Percentiles rank a stretch among this genome's conserved stretches.
These are phyloP conservation scores for Pythium plurisporium DNA, from an alignment of 352 stramenopile species.

Conservation along the genomic window DNA sequence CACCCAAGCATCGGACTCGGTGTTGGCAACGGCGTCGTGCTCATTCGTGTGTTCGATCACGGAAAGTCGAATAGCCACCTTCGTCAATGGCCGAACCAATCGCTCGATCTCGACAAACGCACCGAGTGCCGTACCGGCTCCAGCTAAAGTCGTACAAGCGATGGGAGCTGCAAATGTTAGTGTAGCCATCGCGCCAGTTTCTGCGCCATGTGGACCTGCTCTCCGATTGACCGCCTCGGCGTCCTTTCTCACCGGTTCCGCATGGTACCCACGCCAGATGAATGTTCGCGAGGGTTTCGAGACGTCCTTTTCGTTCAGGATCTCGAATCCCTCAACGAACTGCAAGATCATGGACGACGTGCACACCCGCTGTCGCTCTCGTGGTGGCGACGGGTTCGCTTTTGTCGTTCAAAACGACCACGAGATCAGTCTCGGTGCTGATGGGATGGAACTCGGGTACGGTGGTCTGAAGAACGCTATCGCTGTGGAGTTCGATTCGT, in stretches of 20 bases:
- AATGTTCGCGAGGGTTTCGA: constrained; percentile 90
- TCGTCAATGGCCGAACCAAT: constrained; percentile 31
- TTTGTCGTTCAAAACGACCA: constrained; percentile 85
- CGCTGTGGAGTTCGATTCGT: constrained; percentile 92
- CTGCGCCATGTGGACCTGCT: constrained; percentile 49
- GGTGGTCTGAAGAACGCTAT: constrained; percentile 81
- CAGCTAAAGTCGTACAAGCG: constrained; percentile 37
- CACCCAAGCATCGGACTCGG: not conserved
- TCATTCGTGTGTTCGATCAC: constrained; percentile 40
- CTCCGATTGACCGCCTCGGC: constrained; percentile 78
- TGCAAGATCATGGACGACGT: constrained; percentile 88
- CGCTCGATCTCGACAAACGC: constrained; percentile 46
- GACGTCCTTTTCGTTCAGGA: constrained; percentile 78
- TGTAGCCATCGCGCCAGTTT: constrained; percentile 30
- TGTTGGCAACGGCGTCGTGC: constrained; percentile 23
- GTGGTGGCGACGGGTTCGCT: constrained; percentile 70
- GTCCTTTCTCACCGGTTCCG: constrained; percentile 73
- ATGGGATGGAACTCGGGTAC: constrained; percentile 83
- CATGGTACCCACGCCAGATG: constrained; percentile 88
- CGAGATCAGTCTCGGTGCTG: constrained; percentile 52
- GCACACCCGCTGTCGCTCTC: constrained; percentile 76
- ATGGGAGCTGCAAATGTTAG: not conserved
- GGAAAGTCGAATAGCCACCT: constrained; percentile 32
- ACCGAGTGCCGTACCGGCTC: constrained; percentile 28
- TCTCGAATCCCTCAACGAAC: constrained; percentile 80